Base-by-base conservation (phyloP, 1,139 yeast species). In the Pichia inconspicua region DNA sequence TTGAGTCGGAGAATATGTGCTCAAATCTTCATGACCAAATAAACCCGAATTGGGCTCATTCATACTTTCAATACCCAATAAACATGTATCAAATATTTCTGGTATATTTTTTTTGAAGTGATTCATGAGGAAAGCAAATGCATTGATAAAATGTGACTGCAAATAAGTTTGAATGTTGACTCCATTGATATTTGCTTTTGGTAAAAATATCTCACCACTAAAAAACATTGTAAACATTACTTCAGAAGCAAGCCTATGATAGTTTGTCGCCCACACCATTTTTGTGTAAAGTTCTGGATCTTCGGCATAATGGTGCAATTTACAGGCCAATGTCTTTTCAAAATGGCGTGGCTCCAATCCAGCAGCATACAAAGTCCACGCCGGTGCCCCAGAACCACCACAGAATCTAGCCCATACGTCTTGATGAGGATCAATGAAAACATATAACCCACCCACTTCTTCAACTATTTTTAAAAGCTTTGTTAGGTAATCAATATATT, bases 381-480 rank as follows among this genome's bases (percentile, higher is more conserved):
- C 59, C 0, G 97, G 97, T 6, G 97, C 96, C 19, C 97, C 97
- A 50, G 90, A 82, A 1, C 97, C 97, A n/a, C 97, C 97, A 17
- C 82, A 72, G 61, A 73, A 86, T 46, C 97, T 70, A 7, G 95
- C 84, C 97, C 97, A 90, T 15, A 84, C 94, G 63, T 90, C 97
- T 64, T 90, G 97, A 63, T 90, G 97, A 2, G 95, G 85, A 59
- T 90, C 97, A 52, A 90, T 62, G 56, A 85, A 80, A 7, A 89
- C 90, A 60, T 85, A 86, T 19, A 90, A 66, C 0, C 95, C 96
- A 0, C 87, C 89, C 36, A 80, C 70, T 9, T 73, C 64, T 46
- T 78, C 74, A 19, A 87, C 74, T 10, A 80, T 72, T 50, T 74
- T 68, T 49, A 90, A 66, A 1, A 88, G 71, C 51, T 80, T 67